These are phyloP conservation scores for Inga oerstediana DNA, from an alignment of 306 rosid genomes.

Conservation along the genomic window DNA sequence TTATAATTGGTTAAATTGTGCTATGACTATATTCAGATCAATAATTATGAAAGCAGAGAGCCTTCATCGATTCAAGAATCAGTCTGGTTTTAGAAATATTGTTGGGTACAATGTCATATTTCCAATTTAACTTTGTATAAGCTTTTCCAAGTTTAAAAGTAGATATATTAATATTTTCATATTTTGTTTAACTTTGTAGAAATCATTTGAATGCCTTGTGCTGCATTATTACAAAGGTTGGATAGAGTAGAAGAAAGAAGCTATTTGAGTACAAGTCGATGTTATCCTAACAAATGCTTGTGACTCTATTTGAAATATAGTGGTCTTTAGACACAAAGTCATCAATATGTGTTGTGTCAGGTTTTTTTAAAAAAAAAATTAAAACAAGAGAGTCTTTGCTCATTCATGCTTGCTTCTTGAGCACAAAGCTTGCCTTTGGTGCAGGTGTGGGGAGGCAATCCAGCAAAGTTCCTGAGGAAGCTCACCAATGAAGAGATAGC, in stretches of 20 bases:
- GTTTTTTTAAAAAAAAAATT: not conserved
- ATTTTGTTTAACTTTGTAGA: not conserved
- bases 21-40: not conserved
- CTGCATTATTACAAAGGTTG: conserved; percentile 16
- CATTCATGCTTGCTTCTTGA: conserved; percentile 13
- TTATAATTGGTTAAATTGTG: not conserved
- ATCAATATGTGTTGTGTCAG: conserved; percentile 8
- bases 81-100: not conserved
- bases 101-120: not conserved
- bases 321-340: not conserved
- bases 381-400: not conserved
- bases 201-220: conserved; percentile 10
- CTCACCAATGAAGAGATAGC: conserved; percentile 84
- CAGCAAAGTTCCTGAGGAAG: conserved; percentile 91
- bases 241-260: conserved; percentile 20
- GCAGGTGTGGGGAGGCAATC: conserved; percentile 99
- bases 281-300: not conserved
- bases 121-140: not conserved
- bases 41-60: not conserved
- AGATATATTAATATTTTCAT: not conserved
- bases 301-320: not conserved
- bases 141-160: not conserved
- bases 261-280: not conserved
- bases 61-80: not conserved
- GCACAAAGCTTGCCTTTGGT: conserved; percentile 24